Evolutionary conservation across 2,329 filamentous ascomycete species (phyloP).

Genomic region (Diplodia mutila): DNA sequence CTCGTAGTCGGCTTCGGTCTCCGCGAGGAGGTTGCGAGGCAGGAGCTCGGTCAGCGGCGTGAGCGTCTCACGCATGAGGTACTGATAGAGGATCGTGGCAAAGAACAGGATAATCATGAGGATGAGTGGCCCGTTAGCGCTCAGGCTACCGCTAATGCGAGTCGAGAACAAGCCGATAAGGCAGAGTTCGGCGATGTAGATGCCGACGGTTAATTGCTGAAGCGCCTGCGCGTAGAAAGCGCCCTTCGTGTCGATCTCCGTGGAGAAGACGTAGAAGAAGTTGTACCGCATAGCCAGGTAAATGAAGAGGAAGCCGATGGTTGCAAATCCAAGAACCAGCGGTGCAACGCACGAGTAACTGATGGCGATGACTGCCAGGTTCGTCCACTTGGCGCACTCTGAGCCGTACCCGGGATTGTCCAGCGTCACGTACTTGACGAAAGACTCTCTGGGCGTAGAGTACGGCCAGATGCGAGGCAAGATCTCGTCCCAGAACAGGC

Average conservation of each 20-base stretch:
- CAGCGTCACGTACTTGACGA: constrained; percentile 48
- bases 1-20: constrained; percentile 56
- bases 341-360: constrained; percentile 68
- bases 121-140: constrained; percentile 40
- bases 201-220: constrained; percentile 51
- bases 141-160: constrained; percentile 30
- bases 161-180: constrained; percentile 54
- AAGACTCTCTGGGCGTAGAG: constrained; percentile 51
- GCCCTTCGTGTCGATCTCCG: constrained; percentile 52
- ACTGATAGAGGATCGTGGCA: constrained; percentile 27
- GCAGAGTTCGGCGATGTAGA: constrained; percentile 54
- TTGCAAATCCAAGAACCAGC: constrained; percentile 76
- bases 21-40: constrained; percentile 32
- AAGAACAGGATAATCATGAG: constrained; percentile 38
- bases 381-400: constrained; percentile 53
- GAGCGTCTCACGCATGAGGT: constrained; percentile 23
- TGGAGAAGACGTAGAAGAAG: constrained; percentile 54
- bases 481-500: constrained; percentile 81
- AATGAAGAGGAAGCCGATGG: constrained; percentile 74
- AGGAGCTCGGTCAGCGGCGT: constrained; percentile 25
- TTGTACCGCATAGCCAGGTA: constrained; percentile 59
- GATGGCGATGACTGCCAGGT: constrained; percentile 44
- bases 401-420: constrained; percentile 50
- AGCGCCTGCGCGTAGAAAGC: constrained; percentile 52
- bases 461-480: constrained; percentile 51